phyloP scores from a whole-genome alignment of 2,329 filamentous ascomycete species.

The Gaeumannomyces tritici region DNA sequence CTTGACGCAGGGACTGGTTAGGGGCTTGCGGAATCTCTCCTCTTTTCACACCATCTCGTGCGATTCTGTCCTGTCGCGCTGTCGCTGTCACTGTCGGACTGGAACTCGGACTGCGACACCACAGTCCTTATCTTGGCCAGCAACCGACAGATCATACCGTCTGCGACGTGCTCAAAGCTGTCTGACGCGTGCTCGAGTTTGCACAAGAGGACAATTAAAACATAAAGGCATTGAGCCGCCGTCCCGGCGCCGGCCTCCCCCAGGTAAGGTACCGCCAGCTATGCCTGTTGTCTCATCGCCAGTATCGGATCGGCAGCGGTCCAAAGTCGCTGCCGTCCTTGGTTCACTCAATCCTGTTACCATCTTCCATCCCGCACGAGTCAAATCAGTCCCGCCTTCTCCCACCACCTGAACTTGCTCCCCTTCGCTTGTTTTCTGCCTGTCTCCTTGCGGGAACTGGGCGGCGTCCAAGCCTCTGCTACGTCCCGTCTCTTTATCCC shows the following conservation, averaged over 20 bases:
- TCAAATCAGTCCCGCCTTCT: background rate
- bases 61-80: background rate
- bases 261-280: background rate
- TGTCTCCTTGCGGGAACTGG: background rate
- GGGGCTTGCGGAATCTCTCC: background rate
- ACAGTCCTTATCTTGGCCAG: no score
- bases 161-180: background rate
- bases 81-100: background rate
- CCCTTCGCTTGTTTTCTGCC: background rate
- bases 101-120: background rate
- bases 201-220: background rate
- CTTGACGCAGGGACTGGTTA: background rate
- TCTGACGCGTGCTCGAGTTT: background rate
- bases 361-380: background rate
- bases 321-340: background rate
- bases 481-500: background rate
- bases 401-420: background rate
- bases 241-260: no score
- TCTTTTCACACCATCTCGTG: background rate
- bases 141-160: background rate
- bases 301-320: background rate
- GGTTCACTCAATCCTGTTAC: background rate
- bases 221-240: background rate
- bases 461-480: no score
- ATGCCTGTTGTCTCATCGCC: background rate